Evolutionary conservation across 139 green algal genomes (phyloP), one percentile per base, ranked within the genome.

Genomic region (Pleodorina starrii): DNA sequence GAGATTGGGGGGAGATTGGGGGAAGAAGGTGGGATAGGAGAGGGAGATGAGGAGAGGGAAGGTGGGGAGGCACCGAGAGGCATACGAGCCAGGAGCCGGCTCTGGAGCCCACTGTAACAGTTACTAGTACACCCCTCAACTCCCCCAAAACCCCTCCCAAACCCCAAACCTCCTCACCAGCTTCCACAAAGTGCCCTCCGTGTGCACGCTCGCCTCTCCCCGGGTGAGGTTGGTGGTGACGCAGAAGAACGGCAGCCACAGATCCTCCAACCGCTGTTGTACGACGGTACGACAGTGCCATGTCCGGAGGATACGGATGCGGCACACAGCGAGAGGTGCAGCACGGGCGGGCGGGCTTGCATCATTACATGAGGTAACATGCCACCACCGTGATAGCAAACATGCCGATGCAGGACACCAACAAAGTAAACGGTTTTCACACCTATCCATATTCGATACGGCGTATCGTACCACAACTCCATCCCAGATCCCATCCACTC

Each of bases 241-340:
- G 90, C 95, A 97, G 84, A 97, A 97, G 92, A 94, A 97, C 44
- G 92, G 90, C 90, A 97, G 93, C 95, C 96, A 98, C 71, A 97
- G 87, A 90, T 98, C 96, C 92, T 98, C 96, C 59, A 98, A 96
- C 16, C 68, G 83, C 83, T 88, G 83, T n/a, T n/a, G n/a, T n/a
- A n/a, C n/a, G n/a, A n/a, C n/a, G n/a, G n/a, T n/a, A n/a, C n/a
- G n/a, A n/a, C n/a, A n/a, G n/a, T n/a, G n/a, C n/a, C n/a, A n/a
- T n/a, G n/a, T n/a, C n/a, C n/a, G n/a, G n/a, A n/a, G n/a, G n/a
- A n/a, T n/a, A n/a, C n/a, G n/a, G n/a, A n/a, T n/a, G n/a, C n/a
- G n/a, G n/a, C n/a, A n/a, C n/a, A n/a, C n/a, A n/a, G n/a, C n/a
- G n/a, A n/a, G n/a, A n/a, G n/a, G n/a, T n/a, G n/a, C n/a, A n/a